Evolutionary conservation across 1,284 basidiomycete species (phyloP).

Genomic region (Paramarasmius palmivorus): DNA sequence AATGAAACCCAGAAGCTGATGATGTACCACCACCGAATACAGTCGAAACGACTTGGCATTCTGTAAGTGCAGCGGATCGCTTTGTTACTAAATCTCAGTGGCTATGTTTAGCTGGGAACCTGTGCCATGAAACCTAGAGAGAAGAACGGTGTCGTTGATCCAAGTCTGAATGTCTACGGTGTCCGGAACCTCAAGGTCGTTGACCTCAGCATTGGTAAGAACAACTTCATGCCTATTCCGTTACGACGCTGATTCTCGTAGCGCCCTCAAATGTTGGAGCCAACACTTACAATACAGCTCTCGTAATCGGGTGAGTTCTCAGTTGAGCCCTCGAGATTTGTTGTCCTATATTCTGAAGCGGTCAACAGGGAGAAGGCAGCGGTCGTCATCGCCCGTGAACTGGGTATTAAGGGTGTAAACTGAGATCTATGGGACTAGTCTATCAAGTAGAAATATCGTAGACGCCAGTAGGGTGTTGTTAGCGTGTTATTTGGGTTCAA

Average conservation of each 20-base stretch:
- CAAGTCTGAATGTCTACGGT: conserved; percentile 64
- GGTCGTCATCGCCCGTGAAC: conserved; percentile 18
- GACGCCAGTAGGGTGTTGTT: no score
- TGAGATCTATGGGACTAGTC: no score
- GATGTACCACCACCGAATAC: background rate
- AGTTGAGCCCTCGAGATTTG: background rate
- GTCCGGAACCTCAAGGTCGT: conserved; percentile 59
- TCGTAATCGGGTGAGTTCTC: conserved; percentile 10
- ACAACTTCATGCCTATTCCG: background rate
- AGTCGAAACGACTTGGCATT: conserved; percentile 56
- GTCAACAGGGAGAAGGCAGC: conserved; percentile 17
- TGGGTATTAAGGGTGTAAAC: conserved; percentile 13
- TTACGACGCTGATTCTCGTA: conserved; percentile 8
- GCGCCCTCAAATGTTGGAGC: conserved; percentile 28
- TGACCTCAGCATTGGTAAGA: conserved; percentile 20
- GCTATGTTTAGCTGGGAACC: conserved; percentile 50
- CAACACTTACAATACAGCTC: conserved; percentile 16
- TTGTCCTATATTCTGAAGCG: background rate
- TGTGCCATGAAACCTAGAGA: conserved; percentile 67
- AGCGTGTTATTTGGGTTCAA: no score
- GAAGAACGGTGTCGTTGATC: conserved; percentile 63
- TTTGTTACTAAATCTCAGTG: background rate
- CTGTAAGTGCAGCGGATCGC: conserved; percentile 36
- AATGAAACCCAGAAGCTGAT: background rate
- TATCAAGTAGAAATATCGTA: no score